These are phyloP conservation scores for Lactarius hengduanensis DNA, from an alignment of 768 basidiomycete genomes.

Conservation along the genomic window DNA sequence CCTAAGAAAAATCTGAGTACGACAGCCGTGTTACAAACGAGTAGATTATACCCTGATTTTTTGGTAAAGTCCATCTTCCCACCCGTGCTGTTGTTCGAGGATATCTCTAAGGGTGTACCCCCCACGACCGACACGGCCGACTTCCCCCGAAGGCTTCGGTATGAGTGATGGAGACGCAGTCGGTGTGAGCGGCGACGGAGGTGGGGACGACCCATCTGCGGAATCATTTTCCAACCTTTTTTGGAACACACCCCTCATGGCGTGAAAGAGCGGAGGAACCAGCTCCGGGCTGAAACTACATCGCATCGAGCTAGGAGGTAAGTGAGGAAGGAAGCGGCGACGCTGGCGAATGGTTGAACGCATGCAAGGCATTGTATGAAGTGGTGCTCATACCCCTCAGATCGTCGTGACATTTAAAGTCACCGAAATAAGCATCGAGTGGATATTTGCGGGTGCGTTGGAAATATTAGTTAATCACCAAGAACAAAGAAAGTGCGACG, in stretches of 20 bases:
- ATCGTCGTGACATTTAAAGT: too few relatives aligned
- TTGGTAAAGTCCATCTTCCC: conserved; percentile 3
- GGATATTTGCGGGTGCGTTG: too few relatives aligned
- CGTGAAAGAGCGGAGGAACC: not conserved
- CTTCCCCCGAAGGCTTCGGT: conserved; percentile 6
- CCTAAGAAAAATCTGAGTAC: not conserved
- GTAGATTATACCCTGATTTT: not conserved
- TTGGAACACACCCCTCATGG: conserved; percentile 1
- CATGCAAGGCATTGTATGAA: not conserved
- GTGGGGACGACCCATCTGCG: not conserved
- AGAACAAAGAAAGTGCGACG: too few relatives aligned
- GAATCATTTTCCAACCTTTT: not conserved
- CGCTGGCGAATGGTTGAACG: not conserved
- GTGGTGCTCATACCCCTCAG: too few relatives aligned
- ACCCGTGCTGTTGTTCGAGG: not conserved
- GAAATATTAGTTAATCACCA: too few relatives aligned
- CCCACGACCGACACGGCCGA: not conserved
- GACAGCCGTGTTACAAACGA: not conserved
- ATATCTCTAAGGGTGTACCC: not conserved
- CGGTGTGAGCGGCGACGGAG: not conserved
- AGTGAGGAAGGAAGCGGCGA: conserved; percentile 5
- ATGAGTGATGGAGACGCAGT: not conserved
- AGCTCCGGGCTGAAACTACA: not conserved
- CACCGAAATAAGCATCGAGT: too few relatives aligned
- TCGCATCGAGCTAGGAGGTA: not conserved